These are phyloP conservation scores for Talaromyces borbonicus DNA, from an alignment of 495 filamentous ascomycete species.

Conservation along the genomic window DNA sequence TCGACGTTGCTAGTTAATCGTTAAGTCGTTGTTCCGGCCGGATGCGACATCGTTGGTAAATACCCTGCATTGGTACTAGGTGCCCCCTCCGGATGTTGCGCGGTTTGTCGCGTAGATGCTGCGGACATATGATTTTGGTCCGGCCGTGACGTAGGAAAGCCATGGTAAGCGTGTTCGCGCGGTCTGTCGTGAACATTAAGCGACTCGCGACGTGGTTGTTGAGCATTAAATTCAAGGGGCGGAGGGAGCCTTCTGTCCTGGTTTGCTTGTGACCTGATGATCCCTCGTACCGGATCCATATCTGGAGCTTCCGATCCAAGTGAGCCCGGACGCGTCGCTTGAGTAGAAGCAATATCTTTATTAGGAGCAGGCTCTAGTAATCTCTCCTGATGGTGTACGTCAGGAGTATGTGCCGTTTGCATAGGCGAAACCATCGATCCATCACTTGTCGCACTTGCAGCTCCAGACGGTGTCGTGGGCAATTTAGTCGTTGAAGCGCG, in stretches of 20 bases:
- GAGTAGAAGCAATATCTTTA: not conserved
- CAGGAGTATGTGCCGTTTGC: conserved; percentile 4
- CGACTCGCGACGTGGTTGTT: not conserved
- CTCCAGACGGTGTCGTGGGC: conserved; percentile 26
- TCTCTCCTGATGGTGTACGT: conserved; percentile 5
- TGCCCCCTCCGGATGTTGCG: conserved; percentile 1
- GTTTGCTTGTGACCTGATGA: conserved; percentile 4
- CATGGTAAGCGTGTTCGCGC: not conserved
- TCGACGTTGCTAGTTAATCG: not conserved
- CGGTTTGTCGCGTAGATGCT: not conserved
- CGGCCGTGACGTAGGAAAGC: not conserved
- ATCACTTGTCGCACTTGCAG: conserved; percentile 10
- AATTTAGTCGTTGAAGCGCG: conserved; percentile 22
- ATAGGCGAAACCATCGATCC: conserved; percentile 8
- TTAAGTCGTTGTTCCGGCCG: conserved; percentile 5
- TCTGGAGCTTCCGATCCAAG: conserved; percentile 4
- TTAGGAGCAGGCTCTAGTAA: not conserved
- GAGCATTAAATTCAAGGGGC: conserved; percentile 5
- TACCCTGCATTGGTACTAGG: conserved; percentile 2
- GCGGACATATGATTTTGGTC: not conserved
- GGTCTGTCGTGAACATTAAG: not conserved
- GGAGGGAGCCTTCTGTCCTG: conserved; percentile 6
- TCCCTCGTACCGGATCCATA: conserved; percentile 6
- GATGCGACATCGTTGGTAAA: conserved; percentile 2
- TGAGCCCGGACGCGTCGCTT: not conserved